Evolutionary conservation across 2,329 filamentous ascomycete genomes (phyloP), one percentile per base, ranked within the genome.

Genomic region (Trichoderma oligosporum): DNA sequence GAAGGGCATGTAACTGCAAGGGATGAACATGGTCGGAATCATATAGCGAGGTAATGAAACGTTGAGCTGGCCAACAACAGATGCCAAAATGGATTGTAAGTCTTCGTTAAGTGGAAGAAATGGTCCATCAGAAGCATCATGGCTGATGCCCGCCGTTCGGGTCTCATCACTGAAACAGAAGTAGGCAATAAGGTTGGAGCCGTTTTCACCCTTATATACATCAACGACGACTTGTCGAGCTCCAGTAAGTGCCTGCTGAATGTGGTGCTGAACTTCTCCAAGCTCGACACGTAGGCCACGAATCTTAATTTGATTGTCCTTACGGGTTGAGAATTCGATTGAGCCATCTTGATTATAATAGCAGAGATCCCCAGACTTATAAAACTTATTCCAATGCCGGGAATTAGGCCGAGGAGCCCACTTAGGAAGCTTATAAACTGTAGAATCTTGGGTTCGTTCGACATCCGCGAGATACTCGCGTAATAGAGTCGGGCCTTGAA

Each of bases 311-410:
- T 57, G 55, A 0, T 46, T 57, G 14, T 57, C 55, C 24, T 57
- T 57, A 8, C 55, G 55, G 14, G 46, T 53, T 3, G 55, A 41
- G n/a, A 57, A 57, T 44, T 45, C 55, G 4, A 57, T 57, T 1
- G 45, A 44, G 4, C 55, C 62, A 4, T 60, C 56, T 0, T 65
- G 65, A 36, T 73, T 65, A 27, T 77, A 77, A 42, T 65, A 66
- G 3, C 68, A 76, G 6, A 80, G 67, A 61, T 80, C 78, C 5
- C 78, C 78, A 1, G 77, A 78, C 58, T 73, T 74, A 61, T 79
- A 80, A 7, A 75, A 60, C 14, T 31, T 51, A 9, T 57, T 57
- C 55, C 55, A 57, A 16, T 52, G 38, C 14, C 7, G 35, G 4
- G 55, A 53, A 18, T 57, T 16, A 36, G 55, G 47, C 2, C 67